These are phyloP conservation scores for Gossypium turneri DNA, from an alignment of 345 rosid species.

Conservation along the genomic window DNA sequence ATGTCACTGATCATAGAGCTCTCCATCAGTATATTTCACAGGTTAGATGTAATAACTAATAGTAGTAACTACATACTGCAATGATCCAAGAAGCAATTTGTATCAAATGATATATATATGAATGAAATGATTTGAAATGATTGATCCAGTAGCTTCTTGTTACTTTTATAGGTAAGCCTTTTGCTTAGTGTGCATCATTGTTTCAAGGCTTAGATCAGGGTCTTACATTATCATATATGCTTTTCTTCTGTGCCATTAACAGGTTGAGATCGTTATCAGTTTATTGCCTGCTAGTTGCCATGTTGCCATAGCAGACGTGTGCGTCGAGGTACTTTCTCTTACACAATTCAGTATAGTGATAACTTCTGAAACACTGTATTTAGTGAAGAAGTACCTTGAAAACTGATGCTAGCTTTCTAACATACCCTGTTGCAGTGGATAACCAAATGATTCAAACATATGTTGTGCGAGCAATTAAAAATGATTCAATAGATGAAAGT, in stretches of 20 bases:
- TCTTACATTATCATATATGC: not conserved
- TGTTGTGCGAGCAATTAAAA: too few species aligned
- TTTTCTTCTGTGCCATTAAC: conserved; percentile 22
- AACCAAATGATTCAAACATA: too few species aligned
- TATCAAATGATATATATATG: not conserved
- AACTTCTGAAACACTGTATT: not conserved
- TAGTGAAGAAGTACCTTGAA: too few species aligned
- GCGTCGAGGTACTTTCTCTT: conserved; percentile 56
- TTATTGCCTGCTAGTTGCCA: conserved; percentile 81
- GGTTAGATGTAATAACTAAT: conserved; percentile 32
- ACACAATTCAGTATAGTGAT: not conserved
- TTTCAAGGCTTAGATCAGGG: not conserved
- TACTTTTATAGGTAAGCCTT: not conserved
- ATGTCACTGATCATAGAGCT: conserved; percentile 62
- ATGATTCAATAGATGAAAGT: not conserved
- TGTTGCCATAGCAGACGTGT: conserved; percentile 57
- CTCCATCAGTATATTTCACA: conserved; percentile 61
- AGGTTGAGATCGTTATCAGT: conserved; percentile 89
- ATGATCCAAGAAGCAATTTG: not conserved
- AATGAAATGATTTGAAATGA: not conserved
- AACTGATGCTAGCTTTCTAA: too few species aligned
- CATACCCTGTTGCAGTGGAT: too few species aligned
- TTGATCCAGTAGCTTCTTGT: not conserved
- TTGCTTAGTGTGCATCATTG: not conserved
- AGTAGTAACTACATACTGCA: not conserved